Conservation (phyloP, 768 basidiomycete species). For the Coprinopsis strossmayeri region DNA sequence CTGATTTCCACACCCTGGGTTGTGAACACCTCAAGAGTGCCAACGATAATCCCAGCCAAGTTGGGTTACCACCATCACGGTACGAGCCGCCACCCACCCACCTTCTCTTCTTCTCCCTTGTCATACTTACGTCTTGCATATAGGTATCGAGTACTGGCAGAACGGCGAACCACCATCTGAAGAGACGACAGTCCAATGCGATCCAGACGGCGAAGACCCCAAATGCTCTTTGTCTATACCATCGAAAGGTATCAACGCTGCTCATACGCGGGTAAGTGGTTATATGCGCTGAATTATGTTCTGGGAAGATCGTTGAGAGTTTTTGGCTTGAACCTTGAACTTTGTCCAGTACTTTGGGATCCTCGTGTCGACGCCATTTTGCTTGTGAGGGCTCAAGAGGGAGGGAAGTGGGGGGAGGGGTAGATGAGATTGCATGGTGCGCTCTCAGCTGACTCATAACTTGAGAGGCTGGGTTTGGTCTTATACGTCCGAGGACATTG, state of each 20-base stretch:
- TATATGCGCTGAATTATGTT: no score
- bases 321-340: no score
- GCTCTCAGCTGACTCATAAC: no score
- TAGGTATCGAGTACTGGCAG: slow-evolving; percentile 50
- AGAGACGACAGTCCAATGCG: slow-evolving; percentile 35
- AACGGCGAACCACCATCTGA: slow-evolving; percentile 32
- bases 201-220: slow-evolving; percentile 41
- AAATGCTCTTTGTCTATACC: slow-evolving; percentile 42
- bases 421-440: no score
- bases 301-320: no score
- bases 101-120: not conserved
- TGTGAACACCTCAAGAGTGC: slow-evolving; percentile 38
- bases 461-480: no score
- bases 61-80: slow-evolving; percentile 53
- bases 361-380: slow-evolving; percentile 30
- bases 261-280: slow-evolving; percentile 38
- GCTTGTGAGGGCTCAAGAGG: slow-evolving; percentile 14
- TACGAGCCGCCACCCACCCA: no score
- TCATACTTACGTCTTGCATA: not conserved
- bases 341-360: slow-evolving; percentile 33
- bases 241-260: slow-evolving; percentile 36
- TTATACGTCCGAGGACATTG: no score
- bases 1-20: no score
- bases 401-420: no score
- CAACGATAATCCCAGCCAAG: slow-evolving; percentile 40